These are phyloP conservation scores for Atkinsonella texensis DNA, from an alignment of 2,329 filamentous ascomycete genomes.

Conservation along the genomic window DNA sequence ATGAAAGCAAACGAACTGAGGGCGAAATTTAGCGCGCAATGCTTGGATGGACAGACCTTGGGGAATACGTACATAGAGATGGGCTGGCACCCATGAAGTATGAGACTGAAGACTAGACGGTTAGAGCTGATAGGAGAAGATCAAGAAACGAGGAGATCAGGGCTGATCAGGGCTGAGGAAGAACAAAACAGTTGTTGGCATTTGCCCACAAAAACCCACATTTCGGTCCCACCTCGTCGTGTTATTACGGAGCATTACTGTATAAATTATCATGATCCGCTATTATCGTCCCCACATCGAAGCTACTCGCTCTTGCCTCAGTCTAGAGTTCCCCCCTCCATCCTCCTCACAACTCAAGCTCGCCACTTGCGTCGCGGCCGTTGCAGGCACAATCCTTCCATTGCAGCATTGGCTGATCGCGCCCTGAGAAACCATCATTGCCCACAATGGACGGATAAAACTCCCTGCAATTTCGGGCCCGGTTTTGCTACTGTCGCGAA, in stretches of 20 bases:
- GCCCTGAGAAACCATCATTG: neutral
- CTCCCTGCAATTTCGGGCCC: neutral
- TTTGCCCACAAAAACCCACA: too few relatives aligned
- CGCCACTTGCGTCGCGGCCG: neutral
- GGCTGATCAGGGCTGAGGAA: too few relatives aligned
- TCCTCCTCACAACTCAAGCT: neutral
- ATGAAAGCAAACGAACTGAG: neutral
- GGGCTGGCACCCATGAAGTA: too few relatives aligned
- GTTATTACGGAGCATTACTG: too few relatives aligned
- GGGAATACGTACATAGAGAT: neutral
- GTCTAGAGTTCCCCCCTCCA: neutral
- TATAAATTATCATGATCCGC: too few relatives aligned
- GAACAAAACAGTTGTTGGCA: too few relatives aligned
- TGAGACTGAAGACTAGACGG: too few relatives aligned
- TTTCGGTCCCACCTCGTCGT: too few relatives aligned
- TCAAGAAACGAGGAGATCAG: too few relatives aligned
- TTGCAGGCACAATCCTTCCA: neutral
- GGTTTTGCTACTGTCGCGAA: neutral
- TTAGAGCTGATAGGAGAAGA: too few relatives aligned
- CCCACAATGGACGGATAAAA: neutral
- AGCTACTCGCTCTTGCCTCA: neutral
- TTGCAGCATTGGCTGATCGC: too few relatives aligned
- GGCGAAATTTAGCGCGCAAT: neutral
- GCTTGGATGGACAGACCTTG: too few relatives aligned
- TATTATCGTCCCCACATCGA: neutral